These are phyloP conservation scores for Spathaspora sp. DNA, from an alignment of 1,139 yeast species.

Conservation along the genomic window DNA sequence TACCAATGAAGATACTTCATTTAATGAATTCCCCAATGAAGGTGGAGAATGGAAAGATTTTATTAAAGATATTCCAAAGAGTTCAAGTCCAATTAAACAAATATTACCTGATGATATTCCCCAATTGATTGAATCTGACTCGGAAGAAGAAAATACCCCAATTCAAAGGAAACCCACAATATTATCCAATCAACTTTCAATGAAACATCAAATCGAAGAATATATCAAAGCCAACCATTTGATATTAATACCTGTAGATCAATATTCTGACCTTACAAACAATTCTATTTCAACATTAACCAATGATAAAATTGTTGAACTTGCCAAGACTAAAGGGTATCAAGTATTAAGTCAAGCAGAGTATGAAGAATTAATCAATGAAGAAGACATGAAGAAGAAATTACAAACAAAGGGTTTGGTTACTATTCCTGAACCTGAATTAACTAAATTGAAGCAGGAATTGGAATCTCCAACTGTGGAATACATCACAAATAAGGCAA, in stretches of 20 bases:
- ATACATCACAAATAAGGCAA: conserved; percentile 19
- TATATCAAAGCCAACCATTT: conserved; percentile 50
- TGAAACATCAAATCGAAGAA: conserved; percentile 33
- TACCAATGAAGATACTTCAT: conserved; percentile 23
- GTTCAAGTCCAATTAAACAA: conserved; percentile 14
- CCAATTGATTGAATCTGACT: conserved; percentile 31
- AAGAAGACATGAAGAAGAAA: conserved; percentile 33
- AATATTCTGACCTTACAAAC: conserved; percentile 30
- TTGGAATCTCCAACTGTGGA: conserved; percentile 20
- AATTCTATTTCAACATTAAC: conserved; percentile 4
- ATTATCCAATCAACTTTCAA: conserved; percentile 23
- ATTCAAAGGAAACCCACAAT: conserved; percentile 15
- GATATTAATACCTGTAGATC: conserved; percentile 48
- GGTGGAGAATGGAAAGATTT: conserved; percentile 45
- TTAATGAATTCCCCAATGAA: conserved; percentile 19
- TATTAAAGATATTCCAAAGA: conserved; percentile 24
- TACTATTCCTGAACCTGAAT: conserved; percentile 28
- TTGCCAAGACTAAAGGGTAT: conserved; percentile 27
- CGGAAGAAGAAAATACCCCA: conserved; percentile 11
- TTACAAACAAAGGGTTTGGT: conserved; percentile 34
- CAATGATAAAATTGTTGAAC: conserved; percentile 21
- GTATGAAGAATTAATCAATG: conserved; percentile 29
- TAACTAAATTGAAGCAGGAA: conserved; percentile 16
- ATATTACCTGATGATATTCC: conserved; percentile 22
- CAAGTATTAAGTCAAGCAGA: conserved; percentile 27